Conservation (phyloP, 2,329 filamentous ascomycete species). For the Chalara sp. region DNA sequence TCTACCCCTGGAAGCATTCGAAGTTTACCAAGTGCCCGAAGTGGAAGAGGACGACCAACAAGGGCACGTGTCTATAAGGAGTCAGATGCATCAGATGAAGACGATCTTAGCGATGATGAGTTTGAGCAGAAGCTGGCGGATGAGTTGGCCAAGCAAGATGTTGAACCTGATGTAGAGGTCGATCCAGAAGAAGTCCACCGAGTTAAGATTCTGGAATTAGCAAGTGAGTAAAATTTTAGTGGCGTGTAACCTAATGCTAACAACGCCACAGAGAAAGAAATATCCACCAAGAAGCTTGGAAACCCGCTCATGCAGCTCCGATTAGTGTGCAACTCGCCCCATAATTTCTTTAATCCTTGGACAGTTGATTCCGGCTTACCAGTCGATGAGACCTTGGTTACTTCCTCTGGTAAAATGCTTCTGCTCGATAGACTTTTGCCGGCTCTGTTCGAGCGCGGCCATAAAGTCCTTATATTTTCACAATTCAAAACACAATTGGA, state of each 20-base stretch:
- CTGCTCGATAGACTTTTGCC: constrained; percentile 82
- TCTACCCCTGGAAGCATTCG: constrained; percentile 59
- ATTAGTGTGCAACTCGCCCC: constrained; percentile 85
- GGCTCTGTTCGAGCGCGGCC: constrained; percentile 62
- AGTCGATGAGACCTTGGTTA: constrained; percentile 76
- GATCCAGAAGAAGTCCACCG: constrained; percentile 53
- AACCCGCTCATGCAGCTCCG: constrained; percentile 91
- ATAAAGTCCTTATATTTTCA: constrained; percentile 93
- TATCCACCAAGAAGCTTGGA: constrained; percentile 84
- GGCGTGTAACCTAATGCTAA: constrained; percentile 23
- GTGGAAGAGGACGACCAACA: constrained; percentile 39
- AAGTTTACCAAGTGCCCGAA: constrained; percentile 29
- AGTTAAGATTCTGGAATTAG: constrained; percentile 64
- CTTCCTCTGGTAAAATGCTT: constrained; percentile 90
- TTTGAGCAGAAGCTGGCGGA: constrained; percentile 75
- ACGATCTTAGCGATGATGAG: constrained; percentile 68
- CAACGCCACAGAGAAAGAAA: constrained; percentile 59
- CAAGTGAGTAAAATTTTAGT: constrained; percentile 48
- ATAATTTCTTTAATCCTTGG: constrained; percentile 97
- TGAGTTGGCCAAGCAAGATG: constrained; percentile 42
- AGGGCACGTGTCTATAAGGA: constrained; percentile 44
- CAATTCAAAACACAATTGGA: constrained; percentile 95
- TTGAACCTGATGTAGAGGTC: constrained; percentile 42
- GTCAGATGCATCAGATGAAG: constrained; percentile 52
- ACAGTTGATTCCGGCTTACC: constrained; percentile 48